These are phyloP conservation scores for Fomitopsis serialis DNA, from an alignment of 768 basidiomycete species.

Conservation along the genomic window DNA sequence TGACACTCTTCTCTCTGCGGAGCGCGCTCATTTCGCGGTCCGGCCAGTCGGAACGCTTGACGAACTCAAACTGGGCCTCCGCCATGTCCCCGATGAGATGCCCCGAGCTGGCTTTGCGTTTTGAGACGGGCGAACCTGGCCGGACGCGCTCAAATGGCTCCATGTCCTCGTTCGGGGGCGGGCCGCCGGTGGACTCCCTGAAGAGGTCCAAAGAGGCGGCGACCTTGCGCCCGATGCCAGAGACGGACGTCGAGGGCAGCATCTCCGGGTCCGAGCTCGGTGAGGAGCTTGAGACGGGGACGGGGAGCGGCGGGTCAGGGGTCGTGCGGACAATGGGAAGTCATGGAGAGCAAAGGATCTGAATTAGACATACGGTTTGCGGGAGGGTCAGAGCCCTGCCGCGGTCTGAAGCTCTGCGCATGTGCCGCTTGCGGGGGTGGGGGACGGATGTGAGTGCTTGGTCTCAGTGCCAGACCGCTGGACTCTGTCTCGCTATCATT, in stretches of 20 bases:
- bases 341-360: conserved; percentile 15
- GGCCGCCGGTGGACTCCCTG: conserved; percentile 59
- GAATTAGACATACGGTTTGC: conserved; percentile 24
- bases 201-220: conserved; percentile 79
- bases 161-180: conserved; percentile 26
- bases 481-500: conserved; percentile 28
- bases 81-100: conserved; percentile 49
- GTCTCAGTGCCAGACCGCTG: conserved; percentile 42
- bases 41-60: conserved; percentile 82
- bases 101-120: conserved; percentile 25
- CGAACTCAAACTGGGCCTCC: conserved; percentile 72
- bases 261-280: conserved; percentile 13
- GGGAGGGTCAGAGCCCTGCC: conserved; percentile 28
- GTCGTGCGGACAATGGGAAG: conserved; percentile 15
- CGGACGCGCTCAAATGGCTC: conserved; percentile 23
- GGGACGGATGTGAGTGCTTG: conserved; percentile 24
- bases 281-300: conserved; percentile 22
- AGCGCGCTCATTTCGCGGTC: conserved; percentile 70
- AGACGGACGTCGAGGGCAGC: conserved; percentile 13
- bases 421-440: conserved; percentile 19
- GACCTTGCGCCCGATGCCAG: conserved; percentile 74
- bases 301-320: conserved; percentile 17
- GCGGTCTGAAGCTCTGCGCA: conserved; percentile 17
- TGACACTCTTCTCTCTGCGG: conserved; percentile 63
- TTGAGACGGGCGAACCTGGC: conserved; percentile 21